These are phyloP conservation scores for Tetrastigma voinierianum DNA, from an alignment of 164 flowering plant species.

Conservation along the genomic window DNA sequence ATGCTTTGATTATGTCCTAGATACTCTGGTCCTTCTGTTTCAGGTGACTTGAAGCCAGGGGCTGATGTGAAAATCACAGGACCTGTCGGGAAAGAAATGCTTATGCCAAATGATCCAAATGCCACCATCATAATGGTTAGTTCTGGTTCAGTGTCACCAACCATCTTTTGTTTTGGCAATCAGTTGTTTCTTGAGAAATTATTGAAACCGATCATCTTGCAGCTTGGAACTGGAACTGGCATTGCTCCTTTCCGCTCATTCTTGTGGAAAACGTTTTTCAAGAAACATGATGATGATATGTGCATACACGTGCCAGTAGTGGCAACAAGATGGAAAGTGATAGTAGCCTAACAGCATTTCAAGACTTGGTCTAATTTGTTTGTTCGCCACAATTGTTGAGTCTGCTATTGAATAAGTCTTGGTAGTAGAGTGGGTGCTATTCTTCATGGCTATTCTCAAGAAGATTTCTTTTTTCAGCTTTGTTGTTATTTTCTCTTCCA, in stretches of 20 bases:
- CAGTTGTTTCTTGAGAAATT: too few relatives aligned
- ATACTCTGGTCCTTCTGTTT: neutral
- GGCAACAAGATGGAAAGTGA: too few relatives aligned
- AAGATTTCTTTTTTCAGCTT: too few relatives aligned
- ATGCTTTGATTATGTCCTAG: neutral
- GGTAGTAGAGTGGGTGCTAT: too few relatives aligned
- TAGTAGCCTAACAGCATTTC: too few relatives aligned
- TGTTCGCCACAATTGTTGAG: too few relatives aligned
- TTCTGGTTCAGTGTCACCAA: neutral
- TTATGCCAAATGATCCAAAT: constrained; percentile 93
- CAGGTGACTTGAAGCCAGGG: constrained; percentile 96
- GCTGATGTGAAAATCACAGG: constrained; percentile 84
- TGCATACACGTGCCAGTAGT: too few relatives aligned
- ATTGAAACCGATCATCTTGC: constrained; percentile 5
- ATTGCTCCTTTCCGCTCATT: constrained; percentile 93
- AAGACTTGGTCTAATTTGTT: too few relatives aligned
- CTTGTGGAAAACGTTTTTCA: constrained; percentile 99
- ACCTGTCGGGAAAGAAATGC: constrained; percentile 99
- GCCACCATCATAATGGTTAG: constrained; percentile 87
- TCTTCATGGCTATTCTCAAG: too few relatives aligned
- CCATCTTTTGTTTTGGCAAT: too few relatives aligned
- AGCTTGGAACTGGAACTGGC: constrained; percentile 99
- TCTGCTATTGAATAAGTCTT: too few relatives aligned
- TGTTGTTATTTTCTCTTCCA: too few relatives aligned
- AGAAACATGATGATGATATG: constrained; percentile 90